Evolutionary conservation across 2,329 filamentous ascomycete genomes (phyloP), one percentile per base, ranked within the genome.

Genomic region (Fusarium chlamydosporum): DNA sequence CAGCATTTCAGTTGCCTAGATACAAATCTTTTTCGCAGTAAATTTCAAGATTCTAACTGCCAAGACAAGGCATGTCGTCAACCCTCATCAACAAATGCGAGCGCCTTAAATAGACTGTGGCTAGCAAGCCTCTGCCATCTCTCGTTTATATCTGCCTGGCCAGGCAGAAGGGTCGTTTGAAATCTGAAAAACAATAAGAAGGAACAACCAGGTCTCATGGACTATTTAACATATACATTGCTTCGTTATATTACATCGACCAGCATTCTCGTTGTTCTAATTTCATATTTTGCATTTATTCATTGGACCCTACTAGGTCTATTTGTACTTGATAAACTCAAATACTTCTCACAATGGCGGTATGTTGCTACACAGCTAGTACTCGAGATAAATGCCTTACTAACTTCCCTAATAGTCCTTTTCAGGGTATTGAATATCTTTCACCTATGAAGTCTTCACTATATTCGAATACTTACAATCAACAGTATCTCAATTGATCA

Each of bases 401-500:
- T 46, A 7, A 35, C 8, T 0, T 9, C 10, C 2, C 12, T 9
- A 8, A 1, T 29, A 65, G 61, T 65, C 50, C 50, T 35, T 51
- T 38, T 63, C 63, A 13, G 52, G 63, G 58, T 67, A 63, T n/a
- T n/a, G n/a, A n/a, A n/a, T 16, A 34, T 13, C 13, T 9, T 26
- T 5, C 7, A 3, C 10, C 4, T 13, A 2, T 18, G 2, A 13
- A 31, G 3, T 7, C 40, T n/a, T 4, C 20, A 13, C 10, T 13
- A 16, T 4, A n/a, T 7, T 41, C 4, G 12, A 18, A 13, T n/a
- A 38, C 45, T 42, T 7, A 47, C 15, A 23, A 3, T 27, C 23
- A 11, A 23, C 9, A 72, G 69, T 15, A 59, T 72, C 29, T 53
- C 45, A 12, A 50, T 72, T 20, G 50, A 58, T n/a, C 29, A 55